Evolutionary conservation across 306 rosid species (phyloP), one percentile per base, ranked within the genome.

Genomic region (Cucurbita pepo): DNA sequence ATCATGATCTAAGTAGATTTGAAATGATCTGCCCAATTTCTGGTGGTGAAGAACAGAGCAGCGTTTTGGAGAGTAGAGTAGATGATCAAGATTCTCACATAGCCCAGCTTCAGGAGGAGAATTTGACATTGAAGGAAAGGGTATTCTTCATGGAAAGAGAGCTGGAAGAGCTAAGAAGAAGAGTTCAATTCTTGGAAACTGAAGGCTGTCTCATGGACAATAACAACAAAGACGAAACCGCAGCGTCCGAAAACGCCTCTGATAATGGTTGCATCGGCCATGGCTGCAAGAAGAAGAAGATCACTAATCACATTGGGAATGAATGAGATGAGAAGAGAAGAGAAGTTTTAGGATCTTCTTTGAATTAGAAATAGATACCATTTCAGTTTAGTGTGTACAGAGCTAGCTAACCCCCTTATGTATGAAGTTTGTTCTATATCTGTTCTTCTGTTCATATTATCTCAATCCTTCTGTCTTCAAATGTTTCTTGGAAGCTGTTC

Each of bases 1-100:
- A 86, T 71, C 90, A 86, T 76, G 94, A 88, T 82, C 76, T 88
- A 85, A 88, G 94, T 71, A 71, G 94, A 67, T 88, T 88, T 18
- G 94, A 88, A 81, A 88, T 88, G 90, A 86, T 88, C 15, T 84
- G 81, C 77, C 90, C 94, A 0, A 84, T 75, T 76, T 83, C 76
- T 43, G 72, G 78, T 47, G 88, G 88, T 50, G 87, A 22, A 52
- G 90, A 88, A 13, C 73, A 88, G 53, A 88, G 84, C 41, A 88
- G 80, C 69, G 83, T 83, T 30, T 75, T 86, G 71, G 89, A 86
- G 82, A 88, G 82, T 79, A 86, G 94, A 81, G 90, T 86, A 12
- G 90, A 88, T 72, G 90, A 86, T 79, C 94, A 86, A 75, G 94
- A 88, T 79, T 79, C 82, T 5, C 94, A 88, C 74, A 82, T 88